These are phyloP conservation scores for Gossypium schwendimanii DNA, from an alignment of 441 rosid genomes.

Conservation along the genomic window DNA sequence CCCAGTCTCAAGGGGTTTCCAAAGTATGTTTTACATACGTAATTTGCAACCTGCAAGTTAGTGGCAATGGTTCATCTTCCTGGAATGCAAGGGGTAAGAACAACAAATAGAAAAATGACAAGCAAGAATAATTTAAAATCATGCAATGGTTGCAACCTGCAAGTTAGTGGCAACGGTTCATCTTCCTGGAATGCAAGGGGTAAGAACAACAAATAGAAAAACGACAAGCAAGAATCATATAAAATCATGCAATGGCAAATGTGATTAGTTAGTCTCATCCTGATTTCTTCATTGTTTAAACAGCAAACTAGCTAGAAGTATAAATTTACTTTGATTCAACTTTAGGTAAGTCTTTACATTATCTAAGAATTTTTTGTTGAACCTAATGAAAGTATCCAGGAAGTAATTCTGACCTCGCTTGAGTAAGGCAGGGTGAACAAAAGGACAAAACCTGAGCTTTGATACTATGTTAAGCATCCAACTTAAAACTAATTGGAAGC, in stretches of 20 bases:
- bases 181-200: not conserved
- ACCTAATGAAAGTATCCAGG: not conserved
- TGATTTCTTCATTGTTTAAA: not conserved
- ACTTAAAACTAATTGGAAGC: not conserved
- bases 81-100: not conserved
- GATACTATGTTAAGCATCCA: not conserved
- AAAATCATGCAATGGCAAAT: not conserved
- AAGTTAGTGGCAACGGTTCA: not conserved
- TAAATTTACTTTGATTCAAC: not conserved
- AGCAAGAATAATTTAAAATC: not conserved
- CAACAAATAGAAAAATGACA: not conserved
- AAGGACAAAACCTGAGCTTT: not conserved
- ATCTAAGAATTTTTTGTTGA: not conserved
- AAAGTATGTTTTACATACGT: not conserved
- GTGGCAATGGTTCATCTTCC: not conserved
- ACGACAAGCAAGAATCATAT: not conserved
- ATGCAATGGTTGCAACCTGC: conserved; percentile 4
- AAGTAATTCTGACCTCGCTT: not conserved
- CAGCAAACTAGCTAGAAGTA: not conserved
- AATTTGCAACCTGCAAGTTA: conserved; percentile 2
- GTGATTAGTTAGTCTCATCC: not conserved
- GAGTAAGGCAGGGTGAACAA: not conserved
- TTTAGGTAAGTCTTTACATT: not conserved
- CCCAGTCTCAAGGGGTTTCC: not conserved
- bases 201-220: not conserved